Base-by-base conservation (phyloP, 352 stramenopile genomes). In the Pseudoperonospora humuli region DNA sequence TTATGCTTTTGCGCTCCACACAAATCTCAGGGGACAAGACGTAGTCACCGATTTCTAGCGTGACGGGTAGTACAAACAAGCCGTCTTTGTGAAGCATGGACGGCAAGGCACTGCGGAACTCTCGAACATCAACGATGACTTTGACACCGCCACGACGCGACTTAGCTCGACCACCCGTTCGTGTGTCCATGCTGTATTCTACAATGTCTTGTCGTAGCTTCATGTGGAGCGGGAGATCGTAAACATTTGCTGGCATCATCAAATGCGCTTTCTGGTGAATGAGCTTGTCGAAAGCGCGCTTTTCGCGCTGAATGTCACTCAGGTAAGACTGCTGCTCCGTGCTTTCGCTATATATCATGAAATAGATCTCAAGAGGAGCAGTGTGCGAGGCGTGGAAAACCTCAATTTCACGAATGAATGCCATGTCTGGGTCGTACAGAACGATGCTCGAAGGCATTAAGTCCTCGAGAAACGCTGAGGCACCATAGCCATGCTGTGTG, bases 21-120 rank as follows among this genome's bases (percentile, higher is more conserved):
- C 93, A 98, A 50, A 99, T 95, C 15, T 98, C 84, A 28, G 95
- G 95, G 35, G 94, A 97, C 27, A 99, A 64, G 6, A 99, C 93
- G 62, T 97, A 99, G 65, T 99, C 96, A 5, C 96, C 96, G 7
- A 99, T 86, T 48, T 95, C 87, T 9, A 99, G 66, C 15, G 95
- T 98, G 11, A 97, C 74, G 6, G 96, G 95, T n/a, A 93, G 70
- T 18, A 99, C 66, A 41, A 93, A 55, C 39, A 98, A 74, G 0
- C 86, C 90, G 39, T 93, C 83, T 52, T 96, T 84, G 66, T 99
- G 93, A n/a, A 99, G 73, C 70, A 98, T 95, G 4, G 86, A 97
- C 4, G 96, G 96, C 27, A 99, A 64, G 2, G 86, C 75, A 33
- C 89, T 96, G 13, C 95, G 75, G 54, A 99, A 99, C 63, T 99